Conservation (phyloP, 257 asterid genomes). For the Mentha longifolia region DNA sequence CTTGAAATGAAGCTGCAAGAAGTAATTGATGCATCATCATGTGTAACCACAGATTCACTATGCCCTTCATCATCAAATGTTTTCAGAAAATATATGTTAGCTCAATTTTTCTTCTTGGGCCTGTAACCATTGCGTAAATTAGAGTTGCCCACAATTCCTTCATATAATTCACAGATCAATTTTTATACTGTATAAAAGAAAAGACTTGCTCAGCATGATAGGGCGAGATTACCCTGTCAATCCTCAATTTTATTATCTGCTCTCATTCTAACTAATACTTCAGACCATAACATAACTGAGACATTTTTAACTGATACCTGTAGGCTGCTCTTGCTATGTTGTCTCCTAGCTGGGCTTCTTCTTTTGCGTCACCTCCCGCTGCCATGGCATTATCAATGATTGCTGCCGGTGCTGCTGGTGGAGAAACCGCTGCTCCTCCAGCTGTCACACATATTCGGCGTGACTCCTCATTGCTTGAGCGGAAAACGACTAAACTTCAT, state of each 20-base stretch:
- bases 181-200: neutral
- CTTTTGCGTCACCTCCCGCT: constrained; percentile 99
- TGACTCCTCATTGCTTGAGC: constrained; percentile 89
- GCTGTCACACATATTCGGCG: constrained; percentile 79
- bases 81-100: neutral
- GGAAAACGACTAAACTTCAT: constrained; percentile 77
- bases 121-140: constrained; percentile 12
- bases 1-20: too few relatives aligned
- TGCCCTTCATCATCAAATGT: too few relatives aligned
- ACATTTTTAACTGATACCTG: constrained; percentile 26
- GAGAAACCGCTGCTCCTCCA: constrained; percentile 71
- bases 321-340: constrained; percentile 98
- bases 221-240: neutral
- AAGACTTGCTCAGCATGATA: neutral
- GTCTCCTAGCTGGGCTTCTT: constrained; percentile 98
- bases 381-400: constrained; percentile 98
- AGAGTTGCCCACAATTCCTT: neutral
- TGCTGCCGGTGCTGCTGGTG: constrained; percentile 99
- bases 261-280: constrained; percentile 25
- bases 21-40: too few relatives aligned
- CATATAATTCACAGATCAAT: neutral
- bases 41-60: too few relatives aligned
- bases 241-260: neutral
- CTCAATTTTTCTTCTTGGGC: constrained; percentile 11
- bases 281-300: constrained; percentile 35